These are phyloP conservation scores for Hymenoscyphus linearis DNA, from an alignment of 2,329 filamentous ascomycete species.

Conservation along the genomic window DNA sequence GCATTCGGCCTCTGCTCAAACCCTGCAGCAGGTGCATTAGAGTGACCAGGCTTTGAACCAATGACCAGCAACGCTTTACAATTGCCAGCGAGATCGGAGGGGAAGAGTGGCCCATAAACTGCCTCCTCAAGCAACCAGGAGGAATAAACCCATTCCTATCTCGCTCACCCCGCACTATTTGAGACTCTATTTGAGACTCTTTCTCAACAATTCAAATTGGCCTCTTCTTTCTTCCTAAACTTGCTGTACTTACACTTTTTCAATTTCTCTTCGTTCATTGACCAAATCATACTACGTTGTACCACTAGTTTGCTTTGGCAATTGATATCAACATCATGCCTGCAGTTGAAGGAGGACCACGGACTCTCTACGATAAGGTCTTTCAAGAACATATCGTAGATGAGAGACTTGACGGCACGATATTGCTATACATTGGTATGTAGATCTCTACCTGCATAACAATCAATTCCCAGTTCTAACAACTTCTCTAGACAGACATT, in stretches of 20 bases:
- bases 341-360: constrained; percentile 62
- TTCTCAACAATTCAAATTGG: background rate
- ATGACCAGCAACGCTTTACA: too few relatives aligned
- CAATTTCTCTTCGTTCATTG: background rate
- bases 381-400: constrained; percentile 92
- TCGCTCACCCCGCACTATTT: constrained; percentile 1
- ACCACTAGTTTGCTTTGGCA: background rate
- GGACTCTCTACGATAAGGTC: constrained; percentile 97
- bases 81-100: too few relatives aligned
- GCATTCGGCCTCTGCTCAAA: too few relatives aligned
- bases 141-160: background rate
- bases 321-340: constrained; percentile 57
- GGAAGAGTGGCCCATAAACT: too few relatives aligned
- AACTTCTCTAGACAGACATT: constrained; percentile 66
- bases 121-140: too few relatives aligned
- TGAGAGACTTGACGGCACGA: constrained; percentile 88
- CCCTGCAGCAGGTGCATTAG: too few relatives aligned
- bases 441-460: constrained; percentile 8
- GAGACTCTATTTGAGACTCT: background rate
- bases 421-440: constrained; percentile 88
- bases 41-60: too few relatives aligned
- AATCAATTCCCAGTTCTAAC: constrained; percentile 13
- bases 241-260: background rate
- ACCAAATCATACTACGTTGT: background rate
- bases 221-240: background rate